Conservation (phyloP, 257 asterid genomes). For the Capsicum baccatum region DNA sequence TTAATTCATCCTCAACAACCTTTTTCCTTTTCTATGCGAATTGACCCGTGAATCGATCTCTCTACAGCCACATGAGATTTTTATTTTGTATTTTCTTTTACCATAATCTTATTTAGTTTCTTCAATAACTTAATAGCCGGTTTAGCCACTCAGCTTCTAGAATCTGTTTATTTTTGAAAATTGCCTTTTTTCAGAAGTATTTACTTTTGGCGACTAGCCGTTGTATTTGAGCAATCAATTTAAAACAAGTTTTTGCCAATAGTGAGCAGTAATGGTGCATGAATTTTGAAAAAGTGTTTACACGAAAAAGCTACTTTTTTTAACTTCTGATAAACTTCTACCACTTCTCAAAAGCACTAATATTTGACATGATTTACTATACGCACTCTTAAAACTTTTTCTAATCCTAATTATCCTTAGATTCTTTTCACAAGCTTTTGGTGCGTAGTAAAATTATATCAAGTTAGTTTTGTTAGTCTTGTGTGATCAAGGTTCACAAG, state of each 20-base stretch:
- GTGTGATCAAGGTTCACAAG: not conserved
- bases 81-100: not conserved
- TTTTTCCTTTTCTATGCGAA: not conserved
- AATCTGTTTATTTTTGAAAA: too few relatives aligned
- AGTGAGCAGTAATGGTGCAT: too few relatives aligned
- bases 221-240: too few relatives aligned
- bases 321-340: too few relatives aligned
- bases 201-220: too few relatives aligned
- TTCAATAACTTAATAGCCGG: too few relatives aligned
- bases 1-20: not conserved
- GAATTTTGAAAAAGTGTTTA: too few relatives aligned
- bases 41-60: not conserved
- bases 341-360: too few relatives aligned
- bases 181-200: too few relatives aligned
- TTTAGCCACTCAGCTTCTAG: too few relatives aligned
- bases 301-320: too few relatives aligned
- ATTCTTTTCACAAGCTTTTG: not conserved
- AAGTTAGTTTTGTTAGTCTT: not conserved
- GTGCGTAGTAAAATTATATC: not conserved
- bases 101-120: not conserved
- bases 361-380: not conserved
- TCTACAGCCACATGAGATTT: not conserved
- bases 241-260: too few relatives aligned
- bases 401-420: not conserved
- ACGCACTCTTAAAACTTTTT: not conserved